These are phyloP conservation scores for Eutrema salsugineum DNA, from an alignment of 441 rosid species.

Conservation along the genomic window DNA sequence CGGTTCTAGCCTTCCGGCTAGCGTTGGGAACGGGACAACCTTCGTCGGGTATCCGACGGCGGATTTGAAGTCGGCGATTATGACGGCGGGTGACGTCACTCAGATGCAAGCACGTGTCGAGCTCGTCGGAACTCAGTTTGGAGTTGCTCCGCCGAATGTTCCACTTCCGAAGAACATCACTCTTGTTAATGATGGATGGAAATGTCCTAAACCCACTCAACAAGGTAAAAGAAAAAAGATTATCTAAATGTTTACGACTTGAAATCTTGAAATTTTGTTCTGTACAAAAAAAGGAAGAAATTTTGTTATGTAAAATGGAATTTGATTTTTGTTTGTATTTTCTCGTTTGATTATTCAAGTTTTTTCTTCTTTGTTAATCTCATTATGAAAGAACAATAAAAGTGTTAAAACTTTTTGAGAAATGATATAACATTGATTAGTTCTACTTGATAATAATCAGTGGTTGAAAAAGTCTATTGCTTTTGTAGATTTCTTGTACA, in stretches of 20 bases:
- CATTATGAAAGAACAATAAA: background rate
- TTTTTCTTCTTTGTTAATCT: background rate
- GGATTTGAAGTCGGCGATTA: constrained; percentile 83
- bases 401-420: background rate
- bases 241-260: background rate
- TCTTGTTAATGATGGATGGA: constrained; percentile 81
- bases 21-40: constrained; percentile 72
- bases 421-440: background rate
- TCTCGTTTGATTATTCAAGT: background rate
- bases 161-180: constrained; percentile 67
- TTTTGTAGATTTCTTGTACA: background rate
- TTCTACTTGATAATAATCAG: background rate
- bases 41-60: constrained; percentile 78
- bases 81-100: constrained; percentile 79
- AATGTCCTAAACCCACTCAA: constrained; percentile 44
- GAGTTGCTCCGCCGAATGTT: constrained; percentile 51
- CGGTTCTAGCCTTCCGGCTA: constrained; percentile 61
- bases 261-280: background rate
- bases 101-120: constrained; percentile 76
- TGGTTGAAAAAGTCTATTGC: constrained; percentile 21
- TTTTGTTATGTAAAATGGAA: background rate
- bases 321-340: background rate
- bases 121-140: constrained; percentile 88
- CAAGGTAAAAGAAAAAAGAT: constrained; percentile 44
- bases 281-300: no score